phyloP scores from a whole-genome alignment of 768 basidiomycete genomes.

The Mrakia hoshinonis region DNA sequence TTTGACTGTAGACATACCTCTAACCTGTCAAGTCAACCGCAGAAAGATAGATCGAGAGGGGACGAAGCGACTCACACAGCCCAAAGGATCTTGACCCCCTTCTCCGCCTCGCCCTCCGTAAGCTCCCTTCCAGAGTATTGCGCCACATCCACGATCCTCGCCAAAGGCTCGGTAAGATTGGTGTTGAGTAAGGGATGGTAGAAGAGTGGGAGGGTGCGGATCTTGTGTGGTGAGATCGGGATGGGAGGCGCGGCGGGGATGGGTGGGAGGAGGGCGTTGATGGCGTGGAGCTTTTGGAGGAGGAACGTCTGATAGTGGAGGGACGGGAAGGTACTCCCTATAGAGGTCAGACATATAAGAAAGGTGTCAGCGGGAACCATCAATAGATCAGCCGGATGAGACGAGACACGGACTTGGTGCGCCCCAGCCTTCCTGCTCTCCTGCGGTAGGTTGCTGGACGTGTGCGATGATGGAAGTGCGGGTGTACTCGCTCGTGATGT shows the following conservation, averaged over 20 bases:
- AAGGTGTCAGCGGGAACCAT: neutral
- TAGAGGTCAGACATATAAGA: neutral
- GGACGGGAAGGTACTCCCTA: neutral
- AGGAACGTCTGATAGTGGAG: neutral
- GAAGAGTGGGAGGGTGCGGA: neutral
- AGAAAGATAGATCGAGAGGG: neutral
- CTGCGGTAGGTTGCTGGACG: conserved; percentile 40
- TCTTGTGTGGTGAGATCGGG: neutral
- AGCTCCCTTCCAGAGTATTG: neutral
- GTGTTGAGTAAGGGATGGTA: neutral
- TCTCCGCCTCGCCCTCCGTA: neutral
- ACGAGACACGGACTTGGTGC: conserved; percentile 35
- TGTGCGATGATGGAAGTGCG: conserved; percentile 40
- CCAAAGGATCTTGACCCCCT: neutral
- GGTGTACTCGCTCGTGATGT: conserved; percentile 36
- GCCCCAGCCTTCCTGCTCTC: conserved; percentile 41
- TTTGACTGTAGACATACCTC: no score
- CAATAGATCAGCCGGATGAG: neutral
- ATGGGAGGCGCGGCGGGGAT: neutral
- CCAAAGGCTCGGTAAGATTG: neutral
- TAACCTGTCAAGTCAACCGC: no score
- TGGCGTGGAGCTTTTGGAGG: neutral
- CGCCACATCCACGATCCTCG: neutral
- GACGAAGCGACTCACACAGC: neutral
- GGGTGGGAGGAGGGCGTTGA: neutral